Evolutionary conservation across 2,329 filamentous ascomycete genomes (phyloP).

Genomic region (Erysiphe pulchra): DNA sequence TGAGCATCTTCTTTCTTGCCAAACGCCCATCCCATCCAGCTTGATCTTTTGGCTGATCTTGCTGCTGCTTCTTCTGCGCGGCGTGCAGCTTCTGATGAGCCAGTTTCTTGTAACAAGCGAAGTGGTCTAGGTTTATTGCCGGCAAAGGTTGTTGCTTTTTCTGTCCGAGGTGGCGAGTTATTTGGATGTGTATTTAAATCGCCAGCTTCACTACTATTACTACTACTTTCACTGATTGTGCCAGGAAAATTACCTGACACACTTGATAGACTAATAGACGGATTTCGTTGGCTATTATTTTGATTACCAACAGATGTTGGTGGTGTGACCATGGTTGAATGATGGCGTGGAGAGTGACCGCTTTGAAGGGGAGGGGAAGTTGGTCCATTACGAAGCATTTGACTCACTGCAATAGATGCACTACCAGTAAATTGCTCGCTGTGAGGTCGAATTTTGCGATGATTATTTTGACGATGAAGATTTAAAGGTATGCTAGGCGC

Average conservation of each 20-base stretch:
- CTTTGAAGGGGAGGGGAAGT: conserved; percentile 28
- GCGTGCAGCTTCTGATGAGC: conserved; percentile 18
- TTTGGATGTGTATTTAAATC: conserved; percentile 27
- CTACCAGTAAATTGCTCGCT: conserved; percentile 31
- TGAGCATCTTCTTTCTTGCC: conserved; percentile 10
- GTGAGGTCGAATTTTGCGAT: conserved; percentile 28
- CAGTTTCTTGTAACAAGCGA: conserved; percentile 56
- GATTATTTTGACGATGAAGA: conserved; percentile 26
- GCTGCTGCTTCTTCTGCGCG: conserved; percentile 17
- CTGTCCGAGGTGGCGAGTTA: conserved; percentile 25
- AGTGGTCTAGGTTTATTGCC: conserved; percentile 63
- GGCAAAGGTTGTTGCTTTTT: conserved; percentile 29
- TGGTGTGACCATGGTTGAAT: conserved; percentile 36
- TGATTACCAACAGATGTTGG: conserved; percentile 24
- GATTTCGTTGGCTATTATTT: conserved; percentile 24
- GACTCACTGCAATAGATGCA: conserved; percentile 52
- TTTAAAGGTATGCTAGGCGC: conserved; percentile 52
- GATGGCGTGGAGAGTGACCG: conserved; percentile 27
- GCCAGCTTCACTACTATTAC: conserved; percentile 32
- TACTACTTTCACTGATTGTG: conserved; percentile 23
- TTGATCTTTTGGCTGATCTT: conserved; percentile 27
- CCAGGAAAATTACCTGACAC: conserved; percentile 42
- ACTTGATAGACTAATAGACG: conserved; percentile 22
- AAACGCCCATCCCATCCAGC: conserved; percentile 36
- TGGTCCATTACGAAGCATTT: conserved; percentile 61